Conservation (phyloP, 202 grass and related monocot genomes). For the Zoysia matrella region DNA sequence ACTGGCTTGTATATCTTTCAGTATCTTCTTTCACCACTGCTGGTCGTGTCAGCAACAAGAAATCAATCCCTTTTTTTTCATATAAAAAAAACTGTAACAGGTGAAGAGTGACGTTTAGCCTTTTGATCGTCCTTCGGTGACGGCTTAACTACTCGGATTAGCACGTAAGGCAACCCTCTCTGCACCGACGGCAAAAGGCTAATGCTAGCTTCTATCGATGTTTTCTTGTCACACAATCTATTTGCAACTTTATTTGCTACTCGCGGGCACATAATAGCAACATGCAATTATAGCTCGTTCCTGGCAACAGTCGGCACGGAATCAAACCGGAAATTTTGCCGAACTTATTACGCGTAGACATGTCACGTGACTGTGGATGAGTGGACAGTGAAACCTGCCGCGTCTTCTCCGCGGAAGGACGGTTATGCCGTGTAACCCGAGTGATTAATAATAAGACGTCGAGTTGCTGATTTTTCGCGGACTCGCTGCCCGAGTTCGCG, state of each 20-base stretch:
- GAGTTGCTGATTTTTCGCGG: too few species aligned
- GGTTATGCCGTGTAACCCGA: too few species aligned
- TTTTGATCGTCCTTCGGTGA: constrained; percentile 35
- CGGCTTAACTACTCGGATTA: constrained; percentile 39
- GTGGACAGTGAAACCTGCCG: not conserved
- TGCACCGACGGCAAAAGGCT: constrained; percentile 2
- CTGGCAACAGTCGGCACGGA: too few species aligned
- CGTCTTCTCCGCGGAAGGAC: too few species aligned
- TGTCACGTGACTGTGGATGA: not conserved
- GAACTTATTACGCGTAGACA: not conserved
- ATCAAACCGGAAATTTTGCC: not conserved
- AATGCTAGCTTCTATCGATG: too few species aligned
- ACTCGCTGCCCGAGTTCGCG: too few species aligned
- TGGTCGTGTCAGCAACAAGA: not conserved
- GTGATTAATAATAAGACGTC: too few species aligned
- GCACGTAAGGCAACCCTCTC: not conserved
- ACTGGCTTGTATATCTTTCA: too few species aligned
- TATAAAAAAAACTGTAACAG: not conserved
- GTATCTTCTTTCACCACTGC: not conserved
- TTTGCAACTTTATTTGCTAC: too few species aligned
- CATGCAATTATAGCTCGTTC: not conserved
- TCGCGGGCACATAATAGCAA: not conserved
- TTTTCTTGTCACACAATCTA: too few species aligned
- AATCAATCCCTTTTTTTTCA: not conserved
- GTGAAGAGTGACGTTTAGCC: constrained; percentile 38